Conservation (phyloP, 2,329 filamentous ascomycete genomes). For the Pseudogymnoascus sp. region DNA sequence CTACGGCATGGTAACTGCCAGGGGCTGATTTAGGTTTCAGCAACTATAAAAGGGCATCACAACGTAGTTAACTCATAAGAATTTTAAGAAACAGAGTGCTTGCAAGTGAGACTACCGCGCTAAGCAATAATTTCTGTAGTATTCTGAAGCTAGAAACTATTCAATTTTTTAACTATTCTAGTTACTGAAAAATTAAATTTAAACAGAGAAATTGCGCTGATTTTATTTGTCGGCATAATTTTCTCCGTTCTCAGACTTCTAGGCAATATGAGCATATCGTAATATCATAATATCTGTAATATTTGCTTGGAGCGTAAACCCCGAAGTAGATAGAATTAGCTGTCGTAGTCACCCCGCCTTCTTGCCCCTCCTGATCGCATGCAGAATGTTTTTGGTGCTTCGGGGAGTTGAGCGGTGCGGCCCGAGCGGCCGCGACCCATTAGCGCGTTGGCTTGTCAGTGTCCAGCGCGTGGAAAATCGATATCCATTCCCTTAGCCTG, state of each 20-base stretch:
- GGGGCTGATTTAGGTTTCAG: neutral
- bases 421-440: neutral
- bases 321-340: neutral
- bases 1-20: neutral
- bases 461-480: neutral
- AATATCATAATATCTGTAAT: neutral
- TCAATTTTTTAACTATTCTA: too few species aligned
- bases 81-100: neutral
- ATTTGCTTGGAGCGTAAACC: neutral
- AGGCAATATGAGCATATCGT: too few species aligned
- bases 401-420: neutral
- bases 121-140: neutral
- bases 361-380: neutral
- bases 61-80: neutral
- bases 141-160: too few species aligned
- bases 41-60: neutral
- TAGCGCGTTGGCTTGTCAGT: neutral
- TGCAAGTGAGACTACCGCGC: neutral
- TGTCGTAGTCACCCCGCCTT: neutral
- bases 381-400: neutral
- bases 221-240: too few species aligned
- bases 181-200: too few species aligned
- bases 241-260: too few species aligned
- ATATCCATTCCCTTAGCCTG: neutral
- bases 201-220: too few species aligned